Evolutionary conservation across 805 yeast species (phyloP).

Genomic region (Metschnikowia drakensbergensis): DNA sequence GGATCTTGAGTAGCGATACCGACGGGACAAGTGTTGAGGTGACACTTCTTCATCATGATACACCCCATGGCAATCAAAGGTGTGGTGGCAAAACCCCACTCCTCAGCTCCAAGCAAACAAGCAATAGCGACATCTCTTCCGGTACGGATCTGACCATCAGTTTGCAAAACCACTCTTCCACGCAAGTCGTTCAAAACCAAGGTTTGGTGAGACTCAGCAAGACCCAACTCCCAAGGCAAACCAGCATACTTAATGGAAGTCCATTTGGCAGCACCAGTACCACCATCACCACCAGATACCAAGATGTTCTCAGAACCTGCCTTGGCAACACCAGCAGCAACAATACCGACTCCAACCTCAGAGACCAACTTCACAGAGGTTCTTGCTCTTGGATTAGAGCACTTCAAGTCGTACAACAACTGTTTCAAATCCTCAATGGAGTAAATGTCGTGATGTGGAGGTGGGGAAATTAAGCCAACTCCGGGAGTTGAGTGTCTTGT

Average conservation of each 20-base stretch:
- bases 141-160: slow-evolving; percentile 97
- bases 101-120: slow-evolving; percentile 94
- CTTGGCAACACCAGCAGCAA: slow-evolving; percentile 98
- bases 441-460: slow-evolving; percentile 98
- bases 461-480: slow-evolving; percentile 96
- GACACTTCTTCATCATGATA: slow-evolving; percentile 92
- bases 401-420: slow-evolving; percentile 91
- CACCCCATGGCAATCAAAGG: slow-evolving; percentile 98
- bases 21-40: slow-evolving; percentile 91
- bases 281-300: slow-evolving; percentile 98
- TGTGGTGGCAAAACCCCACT: slow-evolving; percentile 97
- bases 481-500: slow-evolving; percentile 96
- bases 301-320: slow-evolving; percentile 97
- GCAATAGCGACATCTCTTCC: slow-evolving; percentile 98
- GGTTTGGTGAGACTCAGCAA: slow-evolving; percentile 98
- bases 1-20: slow-evolving; percentile 99
- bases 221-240: slow-evolving; percentile 97
- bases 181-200: slow-evolving; percentile 91
- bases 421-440: slow-evolving; percentile 97
- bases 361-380: slow-evolving; percentile 95
- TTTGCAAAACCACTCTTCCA: slow-evolving; percentile 92
- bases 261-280: slow-evolving; percentile 99
- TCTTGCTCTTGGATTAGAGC: slow-evolving; percentile 95
- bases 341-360: slow-evolving; percentile 98
- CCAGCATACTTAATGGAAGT: slow-evolving; percentile 97